Evolutionary conservation across 2,329 filamentous ascomycete species (phyloP).

Genomic region (Trichoderma aggressivum): DNA sequence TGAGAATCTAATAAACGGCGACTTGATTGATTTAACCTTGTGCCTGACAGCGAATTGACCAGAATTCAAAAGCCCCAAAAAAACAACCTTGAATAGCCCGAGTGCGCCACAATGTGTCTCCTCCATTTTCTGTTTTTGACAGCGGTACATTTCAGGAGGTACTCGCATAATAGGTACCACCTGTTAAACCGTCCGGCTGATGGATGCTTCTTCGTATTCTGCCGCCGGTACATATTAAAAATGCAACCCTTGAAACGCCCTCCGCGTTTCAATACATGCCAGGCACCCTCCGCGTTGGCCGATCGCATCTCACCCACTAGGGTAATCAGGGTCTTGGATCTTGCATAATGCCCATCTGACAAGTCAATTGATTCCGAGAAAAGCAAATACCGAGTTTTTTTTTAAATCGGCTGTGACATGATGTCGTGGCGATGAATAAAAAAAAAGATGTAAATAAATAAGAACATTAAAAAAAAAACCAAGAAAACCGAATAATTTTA

Average conservation of each 20-base stretch:
- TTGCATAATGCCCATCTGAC: conserved; percentile 3
- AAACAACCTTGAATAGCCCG: neutral
- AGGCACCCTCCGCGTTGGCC: conserved; percentile 3
- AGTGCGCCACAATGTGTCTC: too few relatives aligned
- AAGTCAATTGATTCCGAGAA: neutral
- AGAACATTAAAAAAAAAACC: too few relatives aligned
- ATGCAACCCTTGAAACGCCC: conserved; percentile 10
- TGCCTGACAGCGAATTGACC: neutral
- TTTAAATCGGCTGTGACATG: neutral
- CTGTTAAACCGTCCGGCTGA: neutral
- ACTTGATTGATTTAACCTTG: neutral
- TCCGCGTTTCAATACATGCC: conserved; percentile 1
- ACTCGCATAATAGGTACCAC: neutral
- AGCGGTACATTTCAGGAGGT: neutral
- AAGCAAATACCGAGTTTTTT: neutral
- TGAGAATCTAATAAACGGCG: neutral
- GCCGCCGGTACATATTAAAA: neutral
- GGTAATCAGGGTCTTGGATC: neutral
- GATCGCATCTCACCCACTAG: neutral
- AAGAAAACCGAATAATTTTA: neutral
- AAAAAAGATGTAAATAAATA: neutral
- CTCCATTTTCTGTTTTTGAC: neutral
- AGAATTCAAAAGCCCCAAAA: neutral
- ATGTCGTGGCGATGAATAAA: neutral
- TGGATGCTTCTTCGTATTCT: neutral